Evolutionary conservation across 352 stramenopile species (phyloP).

Genomic region (Peronosclerospora sorghi): DNA sequence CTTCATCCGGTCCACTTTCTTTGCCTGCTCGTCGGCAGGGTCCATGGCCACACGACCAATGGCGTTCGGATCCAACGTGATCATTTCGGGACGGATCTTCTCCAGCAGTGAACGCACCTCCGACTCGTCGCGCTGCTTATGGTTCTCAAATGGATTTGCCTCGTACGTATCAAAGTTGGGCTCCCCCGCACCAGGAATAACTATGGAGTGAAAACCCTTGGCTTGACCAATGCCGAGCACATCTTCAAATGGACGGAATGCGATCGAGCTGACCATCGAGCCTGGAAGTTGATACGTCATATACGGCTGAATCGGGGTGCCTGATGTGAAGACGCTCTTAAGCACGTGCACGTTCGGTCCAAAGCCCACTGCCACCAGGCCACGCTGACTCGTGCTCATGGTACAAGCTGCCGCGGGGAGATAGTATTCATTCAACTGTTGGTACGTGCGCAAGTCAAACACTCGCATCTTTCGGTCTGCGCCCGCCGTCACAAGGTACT

Average conservation of each 20-base stretch:
- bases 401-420: constrained; percentile 71
- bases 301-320: constrained; percentile 65
- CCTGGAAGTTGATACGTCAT: constrained; percentile 85
- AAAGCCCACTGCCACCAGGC: constrained; percentile 91
- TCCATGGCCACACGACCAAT: constrained; percentile 92
- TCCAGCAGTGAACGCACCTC: constrained; percentile 95
- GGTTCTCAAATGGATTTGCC: constrained; percentile 95
- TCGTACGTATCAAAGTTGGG: constrained; percentile 98
- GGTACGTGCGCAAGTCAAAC: constrained; percentile 96
- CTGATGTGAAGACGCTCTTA: constrained; percentile 78
- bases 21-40: constrained; percentile 72
- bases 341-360: constrained; percentile 87
- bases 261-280: constrained; percentile 77
- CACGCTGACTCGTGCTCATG: constrained; percentile 93
- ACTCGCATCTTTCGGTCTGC: constrained; percentile 93
- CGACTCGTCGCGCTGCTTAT: constrained; percentile 92
- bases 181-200: constrained; percentile 95
- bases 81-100: constrained; percentile 98
- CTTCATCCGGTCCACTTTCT: constrained; percentile 66
- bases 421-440: constrained; percentile 92
- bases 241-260: constrained; percentile 98
- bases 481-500: constrained; percentile 94
- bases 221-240: constrained; percentile 92
- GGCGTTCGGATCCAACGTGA: constrained; percentile 90
- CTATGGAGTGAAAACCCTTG: constrained; percentile 65